Percentiles rank a stretch among this genome's conserved stretches.
These are phyloP conservation scores for Paraleonurus japonicus DNA, from an alignment of 257 asterid genomes.

Conservation along the genomic window DNA sequence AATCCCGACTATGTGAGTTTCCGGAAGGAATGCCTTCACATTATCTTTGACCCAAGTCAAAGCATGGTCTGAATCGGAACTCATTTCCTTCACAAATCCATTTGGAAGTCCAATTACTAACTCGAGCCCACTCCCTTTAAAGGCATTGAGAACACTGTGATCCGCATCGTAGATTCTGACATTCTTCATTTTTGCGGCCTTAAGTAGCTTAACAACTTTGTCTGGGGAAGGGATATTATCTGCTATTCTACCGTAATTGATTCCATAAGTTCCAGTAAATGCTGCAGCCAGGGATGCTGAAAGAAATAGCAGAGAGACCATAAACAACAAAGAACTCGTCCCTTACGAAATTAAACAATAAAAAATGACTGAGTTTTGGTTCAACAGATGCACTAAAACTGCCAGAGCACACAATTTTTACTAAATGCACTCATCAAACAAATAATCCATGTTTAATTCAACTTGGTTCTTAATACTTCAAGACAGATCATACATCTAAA, in stretches of 20 bases:
- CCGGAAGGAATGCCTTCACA: conserved; percentile 78
- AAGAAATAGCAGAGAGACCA: conserved; percentile 18
- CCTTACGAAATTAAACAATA: not conserved
- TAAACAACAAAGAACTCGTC: not conserved
- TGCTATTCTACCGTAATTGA: conserved; percentile 92
- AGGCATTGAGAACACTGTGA: conserved; percentile 78
- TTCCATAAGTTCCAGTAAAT: conserved; percentile 91
- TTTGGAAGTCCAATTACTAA: conserved; percentile 85
- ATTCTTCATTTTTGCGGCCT: conserved; percentile 84
- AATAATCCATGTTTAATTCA: not conserved
- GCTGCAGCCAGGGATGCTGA: conserved; percentile 51
- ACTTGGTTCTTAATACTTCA: not conserved
- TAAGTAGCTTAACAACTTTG: conserved; percentile 69
- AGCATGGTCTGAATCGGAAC: conserved; percentile 67
- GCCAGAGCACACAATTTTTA: not conserved
- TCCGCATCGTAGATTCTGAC: conserved; percentile 84
- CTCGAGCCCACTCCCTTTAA: conserved; percentile 84
- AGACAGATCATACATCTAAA: not conserved
- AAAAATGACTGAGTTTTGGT: not conserved
- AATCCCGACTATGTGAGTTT: conserved; percentile 78
- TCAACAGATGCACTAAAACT: not conserved
- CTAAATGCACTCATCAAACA: not conserved
- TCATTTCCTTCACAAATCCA: conserved; percentile 63
- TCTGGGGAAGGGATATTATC: conserved; percentile 94
- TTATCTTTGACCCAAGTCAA: conserved; percentile 85